phyloP scores from a whole-genome alignment of 495 filamentous ascomycete genomes.

The Staphylotrichum tortipilum region DNA sequence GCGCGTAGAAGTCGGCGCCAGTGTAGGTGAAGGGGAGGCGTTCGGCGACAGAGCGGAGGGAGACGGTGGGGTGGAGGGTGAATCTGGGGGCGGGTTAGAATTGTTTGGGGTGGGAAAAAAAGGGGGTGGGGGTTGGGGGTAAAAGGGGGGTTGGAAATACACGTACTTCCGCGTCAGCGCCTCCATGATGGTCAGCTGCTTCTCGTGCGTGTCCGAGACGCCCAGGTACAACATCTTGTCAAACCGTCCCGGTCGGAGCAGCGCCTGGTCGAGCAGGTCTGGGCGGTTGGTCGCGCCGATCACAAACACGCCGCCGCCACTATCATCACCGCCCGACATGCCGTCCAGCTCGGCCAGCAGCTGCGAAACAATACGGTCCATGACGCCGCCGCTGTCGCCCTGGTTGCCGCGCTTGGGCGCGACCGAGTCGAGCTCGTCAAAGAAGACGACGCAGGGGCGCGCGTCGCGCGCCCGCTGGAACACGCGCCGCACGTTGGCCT shows the following conservation, averaged over 20 bases:
- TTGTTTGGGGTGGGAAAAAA: not conserved
- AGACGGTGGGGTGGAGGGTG: constrained; percentile 65
- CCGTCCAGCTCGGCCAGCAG: constrained; percentile 91
- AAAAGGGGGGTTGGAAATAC: too few relatives aligned
- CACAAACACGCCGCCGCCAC: constrained; percentile 83
- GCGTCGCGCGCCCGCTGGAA: constrained; percentile 94
- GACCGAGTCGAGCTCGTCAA: constrained; percentile 95
- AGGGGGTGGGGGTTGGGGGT: too few relatives aligned
- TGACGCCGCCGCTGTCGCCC: constrained; percentile 94
- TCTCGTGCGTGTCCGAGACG: constrained; percentile 91
- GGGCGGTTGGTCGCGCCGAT: constrained; percentile 95
- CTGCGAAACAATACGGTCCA: constrained; percentile 97
- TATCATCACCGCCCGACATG: constrained; percentile 88
- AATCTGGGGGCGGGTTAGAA: constrained; percentile 46
- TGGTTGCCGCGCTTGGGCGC: constrained; percentile 97
- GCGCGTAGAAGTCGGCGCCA: constrained; percentile 90
- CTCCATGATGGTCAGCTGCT: constrained; percentile 89
- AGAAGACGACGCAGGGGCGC: constrained; percentile 96
- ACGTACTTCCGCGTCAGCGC: constrained; percentile 85
- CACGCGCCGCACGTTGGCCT: constrained; percentile 92
- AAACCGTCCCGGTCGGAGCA: constrained; percentile 86
- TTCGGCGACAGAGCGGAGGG: constrained; percentile 64
- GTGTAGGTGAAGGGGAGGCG: constrained; percentile 91
- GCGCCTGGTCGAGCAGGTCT: constrained; percentile 83
- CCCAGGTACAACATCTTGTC: constrained; percentile 99